Base-by-base conservation (phyloP, 2,329 filamentous ascomycete genomes). In the Xylariaceae sp. region DNA sequence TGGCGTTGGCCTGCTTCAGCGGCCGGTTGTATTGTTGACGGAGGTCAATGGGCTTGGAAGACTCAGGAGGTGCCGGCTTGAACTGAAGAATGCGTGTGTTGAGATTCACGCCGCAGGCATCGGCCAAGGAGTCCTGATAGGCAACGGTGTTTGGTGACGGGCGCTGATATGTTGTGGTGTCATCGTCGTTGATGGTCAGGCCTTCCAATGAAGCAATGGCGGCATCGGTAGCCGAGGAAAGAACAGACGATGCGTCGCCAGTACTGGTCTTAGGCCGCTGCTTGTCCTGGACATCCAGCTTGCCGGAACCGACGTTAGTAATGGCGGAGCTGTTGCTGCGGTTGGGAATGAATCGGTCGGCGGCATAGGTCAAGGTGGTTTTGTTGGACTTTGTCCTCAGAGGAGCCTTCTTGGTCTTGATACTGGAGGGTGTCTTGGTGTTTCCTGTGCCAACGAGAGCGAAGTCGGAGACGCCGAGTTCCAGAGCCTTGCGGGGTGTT, bases 21-120 rank as follows among this genome's bases (percentile, higher is more conserved):
- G 94, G 94, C 54, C 94, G 86, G 78, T 97, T 99, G 81, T 99
- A 99, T 70, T 99, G 94, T 55, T 94, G 89, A 51, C 94, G 87
- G 55, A 99, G 85, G 68, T 99, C 94, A 66, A 99, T 96, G 33
- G 94, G 94, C 80, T 96, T 96, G 32, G 91, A 96, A 6, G 94
- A 97, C 75, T 97, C 94, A 4, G 94, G 94, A n/a, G 94, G 83
- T 2, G 92, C 90, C 47, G 94, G 94, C 84, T 99, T 99, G 81
- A 96, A 99, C 52, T 94, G 89, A 45, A 99, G 86, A 62, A 99
- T 99, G 55, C 94, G 89, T 48, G 91, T 95, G 76, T 91, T 95
- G 55, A 95, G 81, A 66, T 85, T 92, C 55, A 99, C 90, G 49
- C 91, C 94, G 68, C 92, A 97, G 44, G 92, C 92, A 58, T 85